phyloP scores from a whole-genome alignment of 73 alveolate genomes.

The Effrenium voratum region DNA sequence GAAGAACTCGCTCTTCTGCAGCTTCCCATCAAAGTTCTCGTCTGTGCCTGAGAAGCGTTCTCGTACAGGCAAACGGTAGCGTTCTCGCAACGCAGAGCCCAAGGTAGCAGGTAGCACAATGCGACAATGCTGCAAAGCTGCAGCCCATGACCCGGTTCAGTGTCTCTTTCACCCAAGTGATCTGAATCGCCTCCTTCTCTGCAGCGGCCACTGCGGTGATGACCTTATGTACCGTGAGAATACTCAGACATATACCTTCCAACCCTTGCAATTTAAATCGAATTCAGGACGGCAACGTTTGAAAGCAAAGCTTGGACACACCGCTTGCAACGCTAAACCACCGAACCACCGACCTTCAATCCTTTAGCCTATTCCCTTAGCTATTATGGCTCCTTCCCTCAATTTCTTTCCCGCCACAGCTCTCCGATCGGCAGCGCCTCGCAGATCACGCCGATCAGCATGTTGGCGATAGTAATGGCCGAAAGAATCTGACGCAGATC shows the following conservation, averaged over 20 bases:
- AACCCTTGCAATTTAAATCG: no score
- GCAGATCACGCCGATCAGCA: slow-evolving; percentile 90
- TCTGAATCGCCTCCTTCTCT: slow-evolving; percentile 83
- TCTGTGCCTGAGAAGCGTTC: slow-evolving; percentile 1
- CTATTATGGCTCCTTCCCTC: no score
- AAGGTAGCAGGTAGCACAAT: not conserved
- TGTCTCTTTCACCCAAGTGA: slow-evolving; percentile 62
- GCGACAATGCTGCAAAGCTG: not conserved
- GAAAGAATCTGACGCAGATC: slow-evolving; percentile 37
- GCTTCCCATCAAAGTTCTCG: slow-evolving; percentile 66
- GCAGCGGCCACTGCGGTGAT: slow-evolving; percentile 93
- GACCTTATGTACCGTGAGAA: not conserved
- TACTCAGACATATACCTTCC: not conserved
- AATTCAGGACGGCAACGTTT: no score
- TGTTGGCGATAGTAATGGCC: slow-evolving; percentile 80
- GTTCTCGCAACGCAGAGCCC: no score
- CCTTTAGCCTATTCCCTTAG: no score
- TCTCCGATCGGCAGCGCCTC: no score
- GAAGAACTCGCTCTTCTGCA: slow-evolving; percentile 80
- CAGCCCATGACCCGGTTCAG: slow-evolving; percentile 86
- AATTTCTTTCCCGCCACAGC: no score
- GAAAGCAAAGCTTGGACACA: no score
- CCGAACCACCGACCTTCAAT: no score
- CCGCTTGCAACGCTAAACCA: no score
- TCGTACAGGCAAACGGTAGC: not conserved